These are phyloP conservation scores for Aspergillus clavatus DNA, from an alignment of 2,329 filamentous ascomycete species.

Conservation along the genomic window DNA sequence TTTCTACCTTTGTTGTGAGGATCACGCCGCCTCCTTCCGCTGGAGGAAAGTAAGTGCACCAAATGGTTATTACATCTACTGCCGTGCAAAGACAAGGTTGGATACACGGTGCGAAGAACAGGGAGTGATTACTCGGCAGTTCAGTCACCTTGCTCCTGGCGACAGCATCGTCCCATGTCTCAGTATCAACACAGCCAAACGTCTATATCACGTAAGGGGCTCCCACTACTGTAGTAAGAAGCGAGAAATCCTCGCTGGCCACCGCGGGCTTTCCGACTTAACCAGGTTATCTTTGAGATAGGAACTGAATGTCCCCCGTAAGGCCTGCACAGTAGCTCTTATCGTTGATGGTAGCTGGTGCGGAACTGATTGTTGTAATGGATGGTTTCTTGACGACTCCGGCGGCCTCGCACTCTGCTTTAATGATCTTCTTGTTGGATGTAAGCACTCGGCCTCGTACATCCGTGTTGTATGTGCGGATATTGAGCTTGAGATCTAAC, in stretches of 20 bases:
- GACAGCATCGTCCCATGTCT: slow-evolving; percentile 47
- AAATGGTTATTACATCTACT: slow-evolving; percentile 38
- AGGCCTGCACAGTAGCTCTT: slow-evolving; percentile 34
- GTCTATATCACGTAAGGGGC: slow-evolving; percentile 52
- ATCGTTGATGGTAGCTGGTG: slow-evolving; percentile 53
- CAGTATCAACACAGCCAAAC: slow-evolving; percentile 50
- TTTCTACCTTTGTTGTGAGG: no score
- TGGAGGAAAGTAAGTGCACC: background rate
- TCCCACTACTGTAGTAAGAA: slow-evolving; percentile 48
- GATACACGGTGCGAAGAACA: slow-evolving; percentile 53
- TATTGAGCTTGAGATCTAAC: slow-evolving; percentile 40
- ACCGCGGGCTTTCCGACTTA: slow-evolving; percentile 39
- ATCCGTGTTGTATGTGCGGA: slow-evolving; percentile 32
- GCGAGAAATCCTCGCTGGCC: slow-evolving; percentile 55
- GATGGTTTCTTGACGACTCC: slow-evolving; percentile 42
- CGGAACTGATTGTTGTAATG: slow-evolving; percentile 39
- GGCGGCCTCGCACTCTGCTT: slow-evolving; percentile 51
- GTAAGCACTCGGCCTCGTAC: slow-evolving; percentile 33
- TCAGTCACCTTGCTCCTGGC: slow-evolving; percentile 43
- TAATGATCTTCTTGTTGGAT: slow-evolving; percentile 43
- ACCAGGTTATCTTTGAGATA: slow-evolving; percentile 43
- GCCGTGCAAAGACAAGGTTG: slow-evolving; percentile 52
- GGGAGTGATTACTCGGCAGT: slow-evolving; percentile 55
- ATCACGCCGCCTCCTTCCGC: no score
- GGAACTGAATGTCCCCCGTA: slow-evolving; percentile 43